Base-by-base conservation (phyloP, 1,284 basidiomycete genomes). In the Fomitopsis schrenkii region DNA sequence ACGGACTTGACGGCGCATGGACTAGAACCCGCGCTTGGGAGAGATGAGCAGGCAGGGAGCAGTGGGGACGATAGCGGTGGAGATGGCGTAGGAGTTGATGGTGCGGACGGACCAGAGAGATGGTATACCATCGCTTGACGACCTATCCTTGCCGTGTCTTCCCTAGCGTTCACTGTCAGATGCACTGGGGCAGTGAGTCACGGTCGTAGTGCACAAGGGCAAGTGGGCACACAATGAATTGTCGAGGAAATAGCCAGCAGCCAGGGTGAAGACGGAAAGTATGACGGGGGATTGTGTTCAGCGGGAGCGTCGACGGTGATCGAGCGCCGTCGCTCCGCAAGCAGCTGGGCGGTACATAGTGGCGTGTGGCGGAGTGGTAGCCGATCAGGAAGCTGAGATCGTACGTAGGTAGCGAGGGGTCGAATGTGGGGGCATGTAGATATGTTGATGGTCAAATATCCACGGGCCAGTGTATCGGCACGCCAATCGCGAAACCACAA, bases 391-490 rank as follows among this genome's bases (percentile, higher is more conserved):
- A 41, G 61, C 59, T 55, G 50, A 56, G 45, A 35, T 22, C 50
- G 33, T 41, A 41, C 5, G 17, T 28, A 40, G 57, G 57, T 58
- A 19, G 53, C 45, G 36, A 52, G 61, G 9, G 60, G 59, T 65
- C 63, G 58, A 66, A 63, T 45, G n/a, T 26, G 36, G 60, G 57
- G 58, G n/a, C 60, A 56, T 54, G 52, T 58, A 60, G 59, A 59
- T 65, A 68, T 63, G 63, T 38, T 57, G 56, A 50, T 58, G 50
- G 44, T 35, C 35, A 60, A 60, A 64, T 19, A 68, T 75, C 60
- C 63, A 63, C 58, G 80, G 81, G 86, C 87, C 86, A 71, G 78
- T 87, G 88, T 88, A 72, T 89, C 75, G 87, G 87, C 82, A 78
- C 76, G 81, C 77, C 72, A 57, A 61, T 63, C 63, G 67, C 83